Evolutionary conservation across 495 filamentous ascomycete species (phyloP).

Genomic region (Penicillium robsamsonii): DNA sequence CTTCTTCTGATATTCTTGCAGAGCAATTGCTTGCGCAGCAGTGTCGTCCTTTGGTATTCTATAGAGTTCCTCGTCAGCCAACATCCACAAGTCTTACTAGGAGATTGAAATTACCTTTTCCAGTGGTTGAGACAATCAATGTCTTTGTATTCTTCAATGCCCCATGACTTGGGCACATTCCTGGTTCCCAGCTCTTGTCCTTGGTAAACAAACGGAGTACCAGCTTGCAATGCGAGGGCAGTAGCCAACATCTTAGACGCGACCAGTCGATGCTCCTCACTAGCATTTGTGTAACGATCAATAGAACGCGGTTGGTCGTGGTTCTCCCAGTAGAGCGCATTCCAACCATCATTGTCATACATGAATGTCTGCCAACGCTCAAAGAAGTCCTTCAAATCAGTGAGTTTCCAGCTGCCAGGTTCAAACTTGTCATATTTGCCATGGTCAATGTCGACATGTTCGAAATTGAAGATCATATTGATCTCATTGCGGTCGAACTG

Average conservation of each 20-base stretch:
- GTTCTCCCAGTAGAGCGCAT: constrained; percentile 69
- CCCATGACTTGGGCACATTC: constrained; percentile 65
- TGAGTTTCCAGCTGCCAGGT: constrained; percentile 51
- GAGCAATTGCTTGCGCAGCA: constrained; percentile 32
- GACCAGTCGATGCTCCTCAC: constrained; percentile 42
- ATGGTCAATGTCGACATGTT: constrained; percentile 59
- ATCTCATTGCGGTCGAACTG: constrained; percentile 58
- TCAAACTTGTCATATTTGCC: constrained; percentile 52
- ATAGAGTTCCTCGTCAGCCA: background rate
- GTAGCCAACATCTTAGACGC: constrained; percentile 64
- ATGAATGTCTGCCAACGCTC: constrained; percentile 67
- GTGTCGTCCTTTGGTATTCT: constrained; percentile 41
- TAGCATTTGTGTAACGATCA: constrained; percentile 55
- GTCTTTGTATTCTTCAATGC: constrained; percentile 68
- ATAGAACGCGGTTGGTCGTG: constrained; percentile 68
- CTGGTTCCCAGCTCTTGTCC: constrained; percentile 77
- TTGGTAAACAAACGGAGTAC: constrained; percentile 73
- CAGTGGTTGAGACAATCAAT: constrained; percentile 68
- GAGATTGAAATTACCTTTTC: constrained; percentile 36
- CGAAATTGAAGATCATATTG: constrained; percentile 77
- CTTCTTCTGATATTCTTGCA: constrained; percentile 50
- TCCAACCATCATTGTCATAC: constrained; percentile 69
- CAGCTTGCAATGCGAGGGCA: constrained; percentile 56
- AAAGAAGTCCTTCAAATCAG: constrained; percentile 57
- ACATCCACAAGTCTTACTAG: too few relatives aligned